phyloP scores from a whole-genome alignment of 345 rosid species.

The Euphorbia lathyris region DNA sequence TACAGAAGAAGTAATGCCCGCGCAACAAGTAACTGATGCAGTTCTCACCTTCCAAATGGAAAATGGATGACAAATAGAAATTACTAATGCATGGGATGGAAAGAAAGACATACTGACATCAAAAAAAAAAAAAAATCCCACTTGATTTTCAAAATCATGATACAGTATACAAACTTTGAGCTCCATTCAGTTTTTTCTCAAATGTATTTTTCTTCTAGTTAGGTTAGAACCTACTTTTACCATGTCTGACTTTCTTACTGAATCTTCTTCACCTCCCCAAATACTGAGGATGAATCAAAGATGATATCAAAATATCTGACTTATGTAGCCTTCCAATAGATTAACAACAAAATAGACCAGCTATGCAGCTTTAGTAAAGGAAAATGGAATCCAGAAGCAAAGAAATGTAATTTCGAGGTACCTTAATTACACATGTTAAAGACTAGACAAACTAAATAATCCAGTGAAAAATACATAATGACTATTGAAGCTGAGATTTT shows the following conservation, averaged over 20 bases:
- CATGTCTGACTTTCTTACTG: background rate
- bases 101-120: conserved; percentile 7
- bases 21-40: conserved; percentile 83
- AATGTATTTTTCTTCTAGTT: conserved; percentile 1
- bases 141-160: background rate
- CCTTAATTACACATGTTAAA: background rate
- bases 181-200: background rate
- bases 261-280: background rate
- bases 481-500: background rate
- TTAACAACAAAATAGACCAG: background rate
- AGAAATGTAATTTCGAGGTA: background rate
- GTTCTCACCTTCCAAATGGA: conserved; percentile 65
- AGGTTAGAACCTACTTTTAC: background rate
- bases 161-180: background rate
- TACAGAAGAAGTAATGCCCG: conserved; percentile 80
- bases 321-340: background rate
- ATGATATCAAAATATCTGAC: background rate
- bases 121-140: conserved; percentile 4
- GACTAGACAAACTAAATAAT: background rate
- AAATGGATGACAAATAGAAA: background rate
- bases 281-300: background rate
- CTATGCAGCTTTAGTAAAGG: background rate
- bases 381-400: background rate
- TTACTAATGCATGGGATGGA: conserved; percentile 1
- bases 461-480: background rate